Base-by-base conservation (phyloP, 2,329 filamentous ascomycete genomes). In the Penicillium sp. region DNA sequence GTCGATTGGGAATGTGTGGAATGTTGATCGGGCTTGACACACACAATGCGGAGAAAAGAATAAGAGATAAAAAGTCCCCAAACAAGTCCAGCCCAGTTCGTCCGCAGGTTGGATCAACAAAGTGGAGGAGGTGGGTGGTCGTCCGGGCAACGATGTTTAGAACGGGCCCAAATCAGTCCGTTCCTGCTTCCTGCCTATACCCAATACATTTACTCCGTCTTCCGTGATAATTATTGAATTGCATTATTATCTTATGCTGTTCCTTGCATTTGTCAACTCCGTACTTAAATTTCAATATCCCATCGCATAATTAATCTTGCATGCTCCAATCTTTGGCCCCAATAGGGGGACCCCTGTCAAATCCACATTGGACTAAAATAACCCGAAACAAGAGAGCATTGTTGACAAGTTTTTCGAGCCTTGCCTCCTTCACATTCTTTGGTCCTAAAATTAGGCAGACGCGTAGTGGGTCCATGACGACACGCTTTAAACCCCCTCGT, bases 401-500 rank as follows among this genome's bases (percentile, higher is more conserved):
- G 8, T 27, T 5, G 27, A 13, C 39, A 24, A 22, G 34, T 45
- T 16, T 21, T 27, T 8, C 24, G 5, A 16, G 21, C 27, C 16
- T 7, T 31, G n/a, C 44, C 40, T 31, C 11, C 27, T 32, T 42
- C 21, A 21, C 38, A 29, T 29, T 45, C 48, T 39, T 14, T 24
- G 10, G 39, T 29, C 43, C n/a, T 46, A 14, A 34, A 27, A 22
- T 16, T 34, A 34, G 8, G 21, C 6, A n/a, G 2, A 46, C 24
- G 5, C 18, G 11, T 18, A 32, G 29, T 52, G 38, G 50, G 45
- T 53, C 29, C 14, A 43, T 42, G n/a, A 38, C 36, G 29, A 27
- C 49, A 38, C 10, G 9, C 29, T 55, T 55, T 52, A 60, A 21
- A 55, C 43, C 14, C 53, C 53, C 34, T 79, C 76, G 29, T 78